Evolutionary conservation across 2,329 filamentous ascomycete genomes (phyloP).

Genomic region (Fusarium lyarnte): DNA sequence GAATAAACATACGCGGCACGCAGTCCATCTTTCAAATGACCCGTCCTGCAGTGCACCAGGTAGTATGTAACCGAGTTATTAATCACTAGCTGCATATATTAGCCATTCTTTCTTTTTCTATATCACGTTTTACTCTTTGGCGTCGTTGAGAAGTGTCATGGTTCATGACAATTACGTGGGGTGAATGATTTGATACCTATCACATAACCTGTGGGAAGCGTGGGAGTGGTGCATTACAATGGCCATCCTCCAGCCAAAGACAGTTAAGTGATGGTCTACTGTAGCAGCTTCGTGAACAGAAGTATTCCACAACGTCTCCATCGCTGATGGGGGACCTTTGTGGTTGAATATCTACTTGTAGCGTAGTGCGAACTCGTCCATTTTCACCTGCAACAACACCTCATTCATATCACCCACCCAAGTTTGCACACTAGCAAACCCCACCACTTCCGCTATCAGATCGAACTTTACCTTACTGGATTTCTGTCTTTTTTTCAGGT

Average conservation of each 20-base stretch:
- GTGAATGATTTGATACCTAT: conserved; percentile 1
- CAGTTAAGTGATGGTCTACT: background rate
- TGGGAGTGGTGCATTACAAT: conserved; percentile 1
- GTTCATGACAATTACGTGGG: conserved; percentile 11
- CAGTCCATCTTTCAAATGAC: background rate
- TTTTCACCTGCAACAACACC: conserved; percentile 15
- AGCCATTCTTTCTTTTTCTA: background rate
- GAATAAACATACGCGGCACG: background rate
- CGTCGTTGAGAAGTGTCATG: conserved; percentile 14
- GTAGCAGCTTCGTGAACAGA: background rate
- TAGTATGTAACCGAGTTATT: background rate
- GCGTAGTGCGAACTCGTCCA: conserved; percentile 17
- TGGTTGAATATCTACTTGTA: conserved; percentile 17
- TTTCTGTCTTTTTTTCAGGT: background rate
- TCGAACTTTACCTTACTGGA: background rate
- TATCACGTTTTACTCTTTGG: background rate
- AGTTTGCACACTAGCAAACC: conserved; percentile 15
- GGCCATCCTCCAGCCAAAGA: background rate
- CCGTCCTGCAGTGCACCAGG: background rate
- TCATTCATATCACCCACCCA: conserved; percentile 3
- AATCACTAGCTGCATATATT: background rate
- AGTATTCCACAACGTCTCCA: conserved; percentile 7
- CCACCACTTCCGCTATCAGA: conserved; percentile 19
- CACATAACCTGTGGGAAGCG: background rate
- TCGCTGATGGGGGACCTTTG: conserved; percentile 14